Conservation (phyloP, 441 rosid species). For the Daphne laureola region DNA sequence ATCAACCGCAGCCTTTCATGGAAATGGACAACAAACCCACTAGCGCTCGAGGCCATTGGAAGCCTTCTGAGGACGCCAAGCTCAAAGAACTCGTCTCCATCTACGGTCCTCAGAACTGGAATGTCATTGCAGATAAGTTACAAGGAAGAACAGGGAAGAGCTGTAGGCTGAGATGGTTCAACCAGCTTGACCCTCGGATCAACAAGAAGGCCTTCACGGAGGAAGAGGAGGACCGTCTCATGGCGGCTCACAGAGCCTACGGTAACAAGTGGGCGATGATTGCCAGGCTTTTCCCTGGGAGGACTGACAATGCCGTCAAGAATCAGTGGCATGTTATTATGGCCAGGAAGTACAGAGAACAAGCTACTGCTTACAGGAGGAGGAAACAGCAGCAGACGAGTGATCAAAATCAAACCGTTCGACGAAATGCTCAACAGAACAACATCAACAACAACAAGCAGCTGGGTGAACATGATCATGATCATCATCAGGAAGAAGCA, state of each 20-base stretch:
- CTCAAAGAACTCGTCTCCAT: constrained; percentile 70
- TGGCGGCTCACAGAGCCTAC: constrained; percentile 52
- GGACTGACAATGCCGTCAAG: constrained; percentile 67
- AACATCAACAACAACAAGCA: no score
- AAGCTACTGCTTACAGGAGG: constrained; percentile 35
- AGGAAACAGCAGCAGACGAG: constrained; percentile 20
- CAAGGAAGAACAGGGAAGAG: constrained; percentile 83
- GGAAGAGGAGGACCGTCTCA: constrained; percentile 53
- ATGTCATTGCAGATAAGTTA: constrained; percentile 61
- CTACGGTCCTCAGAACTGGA: constrained; percentile 85
- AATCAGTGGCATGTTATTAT: constrained; percentile 73
- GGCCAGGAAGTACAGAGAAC: constrained; percentile 55
- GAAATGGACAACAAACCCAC: constrained; percentile 18
- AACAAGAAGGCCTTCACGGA: constrained; percentile 41
- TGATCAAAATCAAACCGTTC: no score
- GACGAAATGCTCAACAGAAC: no score
- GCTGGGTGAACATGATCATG: no score
- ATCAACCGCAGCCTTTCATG: background rate
- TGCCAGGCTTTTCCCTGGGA: constrained; percentile 52
- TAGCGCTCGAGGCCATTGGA: constrained; percentile 78
- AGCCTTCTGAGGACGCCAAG: constrained; percentile 62
- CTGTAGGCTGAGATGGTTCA: constrained; percentile 67
- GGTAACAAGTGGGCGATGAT: constrained; percentile 75
- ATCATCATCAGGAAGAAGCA: no score
- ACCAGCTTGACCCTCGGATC: constrained; percentile 52